Base-by-base conservation (phyloP, 441 rosid genomes). In the Gossypium davidsonii region DNA sequence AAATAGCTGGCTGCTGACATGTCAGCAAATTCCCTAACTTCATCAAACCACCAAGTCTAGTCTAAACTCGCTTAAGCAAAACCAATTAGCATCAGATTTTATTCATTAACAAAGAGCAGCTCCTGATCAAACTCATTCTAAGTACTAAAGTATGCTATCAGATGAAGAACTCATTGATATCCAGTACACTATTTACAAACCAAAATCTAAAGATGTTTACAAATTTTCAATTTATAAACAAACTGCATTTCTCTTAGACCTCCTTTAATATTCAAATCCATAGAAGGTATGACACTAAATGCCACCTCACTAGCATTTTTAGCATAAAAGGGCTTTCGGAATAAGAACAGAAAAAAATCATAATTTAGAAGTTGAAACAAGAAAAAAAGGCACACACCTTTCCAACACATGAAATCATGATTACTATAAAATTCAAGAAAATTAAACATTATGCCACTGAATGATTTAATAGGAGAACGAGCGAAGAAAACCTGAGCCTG, bases 401-500 rank as follows among this genome's bases (percentile, higher is more conserved):
- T 59, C 15, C 25, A 44, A 58, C n/a, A 44, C 18, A 26, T 8
- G 48, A 52, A 42, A 28, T 28, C 73, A 28, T 18, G 18, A 53
- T 51, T 49, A 39, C 17, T 9, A 62, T 12, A 23, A 53, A 20
- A 37, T 37, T 18, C 18, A 70, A 15, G 48, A 20, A 52, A 34
- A 55, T 70, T 15, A 25, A 18, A 12, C 73, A 70, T 55, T 44
- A 65, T 0, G 9, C 63, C 39, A 9, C 63, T 42, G 56, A 61
- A 63, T 17, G 18, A 37, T 18, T 37, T 37, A 42, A 10, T 39
- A 64, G 28, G 17, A 11, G 20, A 64, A 39, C 21, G 17, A 18
- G 68, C 10, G 26, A 39, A 73, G 15, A 82, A 64, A 72, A 95
- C 98, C 97, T 95, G 99, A 78, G 98, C 98, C 74, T 95, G 98